Percentiles rank a stretch among this genome's conserved stretches.
Conservation (phyloP, 306 rosid species). For the Trichosanthes truncata region DNA sequence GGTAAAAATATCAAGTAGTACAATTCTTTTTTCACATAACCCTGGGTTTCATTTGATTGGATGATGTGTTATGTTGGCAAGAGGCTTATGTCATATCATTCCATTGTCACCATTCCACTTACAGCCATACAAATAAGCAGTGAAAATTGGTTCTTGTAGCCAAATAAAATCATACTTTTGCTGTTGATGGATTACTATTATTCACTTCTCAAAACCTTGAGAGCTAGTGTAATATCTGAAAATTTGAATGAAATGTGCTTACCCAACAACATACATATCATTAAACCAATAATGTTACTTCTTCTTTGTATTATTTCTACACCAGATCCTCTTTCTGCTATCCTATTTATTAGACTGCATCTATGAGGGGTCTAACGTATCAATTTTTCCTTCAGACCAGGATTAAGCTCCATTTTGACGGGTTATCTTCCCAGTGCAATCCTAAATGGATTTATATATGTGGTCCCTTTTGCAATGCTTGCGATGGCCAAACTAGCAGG, state of each 20-base stretch:
- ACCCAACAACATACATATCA: neutral
- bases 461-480: constrained; percentile 76
- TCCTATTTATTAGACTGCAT: neutral
- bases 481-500: constrained; percentile 87
- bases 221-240: neutral
- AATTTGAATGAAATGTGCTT: neutral
- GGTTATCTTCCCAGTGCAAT: constrained; percentile 87
- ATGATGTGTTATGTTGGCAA: neutral
- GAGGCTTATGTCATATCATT: neutral
- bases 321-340: constrained; percentile 12
- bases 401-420: constrained; percentile 71
- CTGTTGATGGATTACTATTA: neutral
- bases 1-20: neutral
- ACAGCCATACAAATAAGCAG: neutral
- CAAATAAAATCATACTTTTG: neutral
- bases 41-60: neutral
- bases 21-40: neutral
- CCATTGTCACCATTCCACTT: neutral
- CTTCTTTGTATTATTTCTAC: neutral
- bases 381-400: constrained; percentile 50
- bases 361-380: neutral
- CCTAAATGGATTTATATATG: constrained; percentile 63
- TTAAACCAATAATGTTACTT: neutral
- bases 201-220: neutral
- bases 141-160: neutral